These are phyloP conservation scores for Calonectria pauciramosa DNA, from an alignment of 2,329 filamentous ascomycete genomes.

Conservation along the genomic window DNA sequence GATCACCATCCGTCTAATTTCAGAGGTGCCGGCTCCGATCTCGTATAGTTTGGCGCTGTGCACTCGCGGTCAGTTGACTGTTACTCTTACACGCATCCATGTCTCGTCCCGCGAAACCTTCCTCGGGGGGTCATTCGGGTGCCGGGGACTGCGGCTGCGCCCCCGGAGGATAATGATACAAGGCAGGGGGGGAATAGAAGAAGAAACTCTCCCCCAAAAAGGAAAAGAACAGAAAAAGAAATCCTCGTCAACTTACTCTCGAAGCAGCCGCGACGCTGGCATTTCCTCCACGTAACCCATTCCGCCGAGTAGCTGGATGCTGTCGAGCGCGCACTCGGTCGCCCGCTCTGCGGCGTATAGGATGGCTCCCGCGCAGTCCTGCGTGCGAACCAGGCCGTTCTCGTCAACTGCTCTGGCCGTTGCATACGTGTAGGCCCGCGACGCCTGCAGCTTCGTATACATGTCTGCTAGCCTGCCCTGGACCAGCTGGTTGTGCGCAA, in stretches of 20 bases:
- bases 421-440: constrained; percentile 87
- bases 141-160: not conserved
- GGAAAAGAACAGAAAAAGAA: not conserved
- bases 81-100: not conserved
- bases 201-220: not conserved
- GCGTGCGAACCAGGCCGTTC: constrained; percentile 78
- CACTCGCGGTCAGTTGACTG: constrained; percentile 45
- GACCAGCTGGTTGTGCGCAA: constrained; percentile 92
- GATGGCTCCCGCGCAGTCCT: constrained; percentile 96
- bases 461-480: constrained; percentile 96
- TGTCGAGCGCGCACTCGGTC: constrained; percentile 88
- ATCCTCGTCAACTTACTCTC: constrained; percentile 66
- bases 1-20: constrained; percentile 95
- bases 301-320: constrained; percentile 91
- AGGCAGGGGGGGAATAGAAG: not conserved
- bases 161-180: not conserved
- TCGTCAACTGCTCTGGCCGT: constrained; percentile 88
- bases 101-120: not conserved
- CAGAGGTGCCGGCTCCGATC: constrained; percentile 96
- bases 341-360: constrained; percentile 93
- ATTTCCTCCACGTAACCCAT: constrained; percentile 98
- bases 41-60: constrained; percentile 84
- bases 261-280: constrained; percentile 85
- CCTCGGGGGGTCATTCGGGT: not conserved
- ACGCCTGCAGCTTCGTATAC: constrained; percentile 93